Evolutionary conservation across 177 flowering plant genomes (phyloP).

Genomic region (Telopea speciosissima): DNA sequence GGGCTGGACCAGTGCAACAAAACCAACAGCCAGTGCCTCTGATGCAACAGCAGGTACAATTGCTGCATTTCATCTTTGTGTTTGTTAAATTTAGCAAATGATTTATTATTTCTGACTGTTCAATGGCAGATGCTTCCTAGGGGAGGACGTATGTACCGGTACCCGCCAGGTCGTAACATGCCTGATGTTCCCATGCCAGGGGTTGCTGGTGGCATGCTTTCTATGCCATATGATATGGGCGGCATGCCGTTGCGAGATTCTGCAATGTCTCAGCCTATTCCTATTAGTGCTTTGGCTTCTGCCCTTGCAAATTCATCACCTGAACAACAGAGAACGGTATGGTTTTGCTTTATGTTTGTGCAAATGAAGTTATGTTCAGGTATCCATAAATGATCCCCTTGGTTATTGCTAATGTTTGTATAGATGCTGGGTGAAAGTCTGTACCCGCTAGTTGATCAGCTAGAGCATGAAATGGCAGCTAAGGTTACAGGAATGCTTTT

Average conservation of each 20-base stretch:
- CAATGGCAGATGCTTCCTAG: conserved; percentile 44
- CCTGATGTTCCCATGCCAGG: conserved; percentile 33
- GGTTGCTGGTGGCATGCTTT: conserved; percentile 56
- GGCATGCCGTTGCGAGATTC: conserved; percentile 65
- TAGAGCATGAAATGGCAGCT: conserved; percentile 88
- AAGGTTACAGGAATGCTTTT: conserved; percentile 98
- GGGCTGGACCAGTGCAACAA: conserved; percentile 63
- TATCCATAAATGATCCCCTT: neutral
- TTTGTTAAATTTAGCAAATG: neutral
- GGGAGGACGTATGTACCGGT: conserved; percentile 47
- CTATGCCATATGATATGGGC: conserved; percentile 72
- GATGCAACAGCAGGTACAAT: conserved; percentile 77
- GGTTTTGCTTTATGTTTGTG: conserved; percentile 2
- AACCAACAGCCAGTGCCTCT: conserved; percentile 64
- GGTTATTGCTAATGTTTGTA: neutral
- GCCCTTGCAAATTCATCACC: conserved; percentile 91
- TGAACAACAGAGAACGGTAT: conserved; percentile 91
- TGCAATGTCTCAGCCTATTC: conserved; percentile 52
- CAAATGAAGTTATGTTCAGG: neutral
- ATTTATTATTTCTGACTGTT: neutral
- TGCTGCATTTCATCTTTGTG: neutral
- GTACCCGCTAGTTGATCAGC: conserved; percentile 85
- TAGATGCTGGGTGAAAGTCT: conserved; percentile 94
- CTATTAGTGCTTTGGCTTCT: conserved; percentile 62
- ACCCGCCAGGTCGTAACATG: conserved; percentile 53